Base-by-base conservation (phyloP, 2,329 filamentous ascomycete species). In the Apiospora saccharicola region DNA sequence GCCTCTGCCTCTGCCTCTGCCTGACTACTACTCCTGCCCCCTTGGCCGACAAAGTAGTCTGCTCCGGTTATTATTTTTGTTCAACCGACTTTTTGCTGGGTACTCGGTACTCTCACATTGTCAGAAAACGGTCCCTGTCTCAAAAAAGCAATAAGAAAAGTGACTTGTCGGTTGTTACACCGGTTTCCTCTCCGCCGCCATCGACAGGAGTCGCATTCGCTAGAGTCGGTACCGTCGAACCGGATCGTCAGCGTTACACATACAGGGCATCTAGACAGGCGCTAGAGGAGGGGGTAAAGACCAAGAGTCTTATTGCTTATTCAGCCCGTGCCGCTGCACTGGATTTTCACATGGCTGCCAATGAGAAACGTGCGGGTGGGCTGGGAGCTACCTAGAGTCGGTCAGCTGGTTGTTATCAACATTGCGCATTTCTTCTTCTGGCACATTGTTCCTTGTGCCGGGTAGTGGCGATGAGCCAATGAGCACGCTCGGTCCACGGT, bases 261-360 rank as follows among this genome's bases (percentile, higher is more conserved):
- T 34, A 34, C 53, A 61, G n/a, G n/a, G n/a, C 14, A 22, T 34
- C 5, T 37, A 22, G 44, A 47, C 46, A 49, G 22, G 19, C 46
- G 19, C 19, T 22, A n/a, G 46, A 37, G 57, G 6, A 34, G 24
- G 13, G 49, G 26, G 53, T 14, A 64, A 24, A 14, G 8, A 4
- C 3, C 2, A n/a, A n/a, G 57, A n/a, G 57, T n/a, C 19, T 64
- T 41, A 64, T 64, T 64, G 57, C 57, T 64, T 64, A 64, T 64
- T 64, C 57, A 64, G 57, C 57, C 57, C 34, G 57, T 64, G 57
- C 57, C 57, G 34, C 57, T 64, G 57, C 57, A 41, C 57, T 64
- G 57, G 57, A 64, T 41, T 64, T 64, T 64, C 37, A 34, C 51
- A 16, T 19, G 8, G 34, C 34, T 22, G 53, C 53, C 53, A 61